Base-by-base conservation (phyloP, 345 rosid species). In the Clarkia xantiana region DNA sequence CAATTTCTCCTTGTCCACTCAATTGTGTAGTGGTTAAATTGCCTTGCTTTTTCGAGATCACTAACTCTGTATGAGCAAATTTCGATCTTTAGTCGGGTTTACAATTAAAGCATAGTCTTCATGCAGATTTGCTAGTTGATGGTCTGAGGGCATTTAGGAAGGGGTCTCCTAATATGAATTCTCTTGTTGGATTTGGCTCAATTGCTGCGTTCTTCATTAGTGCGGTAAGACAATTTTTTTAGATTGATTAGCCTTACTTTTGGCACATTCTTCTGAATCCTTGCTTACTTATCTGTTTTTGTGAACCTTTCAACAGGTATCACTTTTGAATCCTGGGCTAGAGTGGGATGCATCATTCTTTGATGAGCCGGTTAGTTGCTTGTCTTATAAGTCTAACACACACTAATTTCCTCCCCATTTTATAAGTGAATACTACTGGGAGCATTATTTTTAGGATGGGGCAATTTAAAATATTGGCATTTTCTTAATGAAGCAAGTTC, bases 141-240 rank as follows among this genome's bases (percentile, higher is more conserved):
- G 96, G 98, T 52, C 52, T 90, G 57, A 73, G 52, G 65, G 96
- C 93, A 38, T 78, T 90, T 42, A 70, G 61, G 63, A 90, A 79
- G 68, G 76, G 96, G 62, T 78, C 98, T 10, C 96, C 96, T 15
- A 86, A 90, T 69, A 90, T 90, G 97, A 90, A 90, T 66, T 90
- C 94, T 36, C 80, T 90, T 1, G 93, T 90, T 54, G 96, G 97
- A 70, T 76, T 83, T 60, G 96, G 96, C 58, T 81, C 86, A 6
- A 44, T 76, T 61, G 86, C 84, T 29, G 89, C 97, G 51, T 83
- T 90, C 75, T 38, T 79, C 61, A 83, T 86, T 60, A 86, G 94
- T 62, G 70, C 68, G 71, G 96, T 83, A 63, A 76, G 91, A 53
- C 19, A 9, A n/a, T 58, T 45, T 52, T 49, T 23, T 1, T n/a